These are phyloP conservation scores for Epichloe brachyelytri DNA, from an alignment of 2,329 filamentous ascomycete genomes.

Conservation along the genomic window DNA sequence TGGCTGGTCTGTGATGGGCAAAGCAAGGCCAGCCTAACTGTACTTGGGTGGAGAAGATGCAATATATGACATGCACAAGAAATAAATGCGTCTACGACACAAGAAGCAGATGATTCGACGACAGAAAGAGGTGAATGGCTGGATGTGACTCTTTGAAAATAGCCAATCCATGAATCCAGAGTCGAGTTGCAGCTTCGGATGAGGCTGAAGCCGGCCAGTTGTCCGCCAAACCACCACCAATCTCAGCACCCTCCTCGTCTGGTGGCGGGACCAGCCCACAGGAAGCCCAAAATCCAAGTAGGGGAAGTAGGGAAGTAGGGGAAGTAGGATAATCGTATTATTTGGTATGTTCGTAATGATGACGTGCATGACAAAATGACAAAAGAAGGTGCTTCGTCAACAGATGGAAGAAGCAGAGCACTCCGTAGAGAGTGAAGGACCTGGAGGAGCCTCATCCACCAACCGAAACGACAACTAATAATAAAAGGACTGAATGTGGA, in stretches of 20 bases:
- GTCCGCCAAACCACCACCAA: not conserved
- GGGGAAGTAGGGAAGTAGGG: too few species aligned
- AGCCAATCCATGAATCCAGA: not conserved
- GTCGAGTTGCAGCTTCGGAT: conserved; percentile 5
- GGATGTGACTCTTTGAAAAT: not conserved
- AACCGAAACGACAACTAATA: not conserved
- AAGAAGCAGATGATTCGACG: not conserved
- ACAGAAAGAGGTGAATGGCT: not conserved
- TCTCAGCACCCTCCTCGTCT: not conserved
- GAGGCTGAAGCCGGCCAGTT: not conserved
- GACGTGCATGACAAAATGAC: not conserved
- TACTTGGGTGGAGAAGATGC: not conserved
- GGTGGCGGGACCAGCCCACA: too few species aligned
- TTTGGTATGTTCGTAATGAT: not conserved
- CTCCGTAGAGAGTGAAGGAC: too few species aligned
- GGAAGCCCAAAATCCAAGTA: too few species aligned
- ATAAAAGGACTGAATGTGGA: not conserved
- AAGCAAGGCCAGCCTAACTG: not conserved
- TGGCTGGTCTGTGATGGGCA: not conserved
- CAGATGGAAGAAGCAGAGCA: too few species aligned
- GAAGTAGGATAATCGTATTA: too few species aligned
- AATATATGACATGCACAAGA: not conserved
- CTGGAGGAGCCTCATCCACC: not conserved
- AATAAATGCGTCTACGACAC: not conserved
- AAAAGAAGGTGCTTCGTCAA: not conserved